Conservation (phyloP, 2,329 filamentous ascomycete species). For the Aspergillus novoparasiticus region DNA sequence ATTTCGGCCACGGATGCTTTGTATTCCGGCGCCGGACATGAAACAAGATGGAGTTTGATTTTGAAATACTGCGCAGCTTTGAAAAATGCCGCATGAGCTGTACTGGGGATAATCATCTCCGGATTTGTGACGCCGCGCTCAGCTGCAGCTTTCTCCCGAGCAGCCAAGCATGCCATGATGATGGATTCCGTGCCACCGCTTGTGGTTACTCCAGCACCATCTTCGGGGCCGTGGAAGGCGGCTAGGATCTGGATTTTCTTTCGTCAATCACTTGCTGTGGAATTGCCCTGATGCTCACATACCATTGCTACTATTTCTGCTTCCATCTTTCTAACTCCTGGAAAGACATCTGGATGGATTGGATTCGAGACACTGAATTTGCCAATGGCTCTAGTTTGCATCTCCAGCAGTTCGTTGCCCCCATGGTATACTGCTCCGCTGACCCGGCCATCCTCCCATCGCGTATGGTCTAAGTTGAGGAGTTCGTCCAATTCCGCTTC, state of each 20-base stretch:
- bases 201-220: constrained; percentile 83
- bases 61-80: constrained; percentile 97
- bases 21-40: constrained; percentile 81
- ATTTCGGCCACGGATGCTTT: constrained; percentile 76
- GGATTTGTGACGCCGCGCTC: constrained; percentile 89
- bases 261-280: constrained; percentile 3
- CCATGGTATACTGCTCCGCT: constrained; percentile 97
- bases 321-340: constrained; percentile 98
- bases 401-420: constrained; percentile 74
- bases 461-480: constrained; percentile 85
- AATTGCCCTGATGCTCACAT: constrained; percentile 15
- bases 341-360: constrained; percentile 97
- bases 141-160: constrained; percentile 81
- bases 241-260: constrained; percentile 57
- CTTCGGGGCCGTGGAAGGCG: constrained; percentile 84
- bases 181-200: constrained; percentile 96
- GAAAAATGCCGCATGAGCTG: constrained; percentile 94
- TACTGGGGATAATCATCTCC: constrained; percentile 95
- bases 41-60: constrained; percentile 87
- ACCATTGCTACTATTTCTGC: constrained; percentile 98
- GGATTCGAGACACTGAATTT: constrained; percentile 95
- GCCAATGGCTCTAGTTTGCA: constrained; percentile 91
- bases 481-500: constrained; percentile 77
- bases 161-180: constrained; percentile 88
- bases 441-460: constrained; percentile 95